Base-by-base conservation (phyloP, 2,329 filamentous ascomycete genomes). In the Aspergillus pseudoglaucus region DNA sequence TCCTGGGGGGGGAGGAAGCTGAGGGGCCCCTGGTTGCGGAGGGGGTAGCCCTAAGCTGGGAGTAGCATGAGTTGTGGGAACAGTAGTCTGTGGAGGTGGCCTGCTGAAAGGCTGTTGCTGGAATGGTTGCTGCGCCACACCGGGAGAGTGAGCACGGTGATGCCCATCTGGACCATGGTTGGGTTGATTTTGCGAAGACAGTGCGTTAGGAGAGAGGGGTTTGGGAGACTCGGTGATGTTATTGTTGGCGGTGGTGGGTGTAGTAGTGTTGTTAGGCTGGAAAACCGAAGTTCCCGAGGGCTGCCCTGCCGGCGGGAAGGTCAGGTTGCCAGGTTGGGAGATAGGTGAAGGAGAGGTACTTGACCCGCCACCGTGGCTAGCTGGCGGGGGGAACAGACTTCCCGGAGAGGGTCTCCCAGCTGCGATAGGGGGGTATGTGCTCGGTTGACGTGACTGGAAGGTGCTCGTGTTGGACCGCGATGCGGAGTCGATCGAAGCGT, bases 221-320 rank as follows among this genome's bases (percentile, higher is more conserved):
- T 90, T 94, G 0, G 90, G 89, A 55, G 88, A 94, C 67, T 95
- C 89, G 3, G 87, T 93, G 73, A 95, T 87, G 49, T 74, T 79
- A 39, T 39, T 39, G 37, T 39, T 39, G 10, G 25, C 18, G 3
- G 37, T 37, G 6, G 33, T 37, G n/a, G 33, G 3, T 37, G 33
- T 15, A 15, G 17, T 10, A 15, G 37, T 10, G 10, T 15, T 39
- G 46, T 80, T 79, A 54, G 89, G 83, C 7, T 82, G 79, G 63
- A 88, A 94, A 54, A 90, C 78, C 15, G 78, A 79, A 42, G 74
- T 73, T 49, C 72, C 75, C 15, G 67, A 73, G 55, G 53, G 57
- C 52, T 59, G 68, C 47, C 65, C 63, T 12, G 65, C 58, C 8
- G 68, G 60, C 17, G 71, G 66, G 54, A 71, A 72, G 8, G 68